A percentile compares a stretch with the other conserved stretches of the same genome.
phyloP scores from a whole-genome alignment of 768 basidiomycete genomes.

The Fibroporia radiculosa region DNA sequence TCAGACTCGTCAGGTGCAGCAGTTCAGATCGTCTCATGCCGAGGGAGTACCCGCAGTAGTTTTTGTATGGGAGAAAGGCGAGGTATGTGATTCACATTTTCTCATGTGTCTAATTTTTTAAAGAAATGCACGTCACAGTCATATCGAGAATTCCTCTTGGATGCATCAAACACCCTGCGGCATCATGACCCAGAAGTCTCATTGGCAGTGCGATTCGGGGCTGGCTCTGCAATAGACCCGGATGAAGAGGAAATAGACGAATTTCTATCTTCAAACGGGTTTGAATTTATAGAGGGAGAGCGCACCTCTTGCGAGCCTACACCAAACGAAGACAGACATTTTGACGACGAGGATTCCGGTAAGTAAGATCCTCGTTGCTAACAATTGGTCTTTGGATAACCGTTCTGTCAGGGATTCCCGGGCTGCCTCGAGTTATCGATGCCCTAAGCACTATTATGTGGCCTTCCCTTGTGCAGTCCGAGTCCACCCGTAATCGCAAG shows the following conservation, averaged over 20 bases:
- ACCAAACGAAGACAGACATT: slow-evolving; percentile 11
- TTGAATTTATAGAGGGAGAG: slow-evolving; percentile 68
- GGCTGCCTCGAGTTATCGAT: slow-evolving; percentile 64
- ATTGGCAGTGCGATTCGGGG: slow-evolving; percentile 53
- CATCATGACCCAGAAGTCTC: slow-evolving; percentile 62
- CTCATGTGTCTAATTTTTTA: slow-evolving; percentile 2
- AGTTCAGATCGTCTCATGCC: slow-evolving; percentile 33
- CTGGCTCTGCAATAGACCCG: slow-evolving; percentile 9
- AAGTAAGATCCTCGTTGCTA: background rate
- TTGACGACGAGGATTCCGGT: slow-evolving; percentile 19
- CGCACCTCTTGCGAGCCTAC: slow-evolving; percentile 14
- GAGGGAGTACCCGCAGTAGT: slow-evolving; percentile 60
- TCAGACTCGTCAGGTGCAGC: slow-evolving; percentile 38
- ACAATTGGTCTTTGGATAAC: background rate
- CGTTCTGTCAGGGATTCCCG: slow-evolving; percentile 20
- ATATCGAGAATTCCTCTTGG: slow-evolving; percentile 48
- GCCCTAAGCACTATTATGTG: slow-evolving; percentile 85
- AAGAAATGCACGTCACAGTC: slow-evolving; percentile 28
- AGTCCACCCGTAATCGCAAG: slow-evolving; percentile 19
- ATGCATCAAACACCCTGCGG: slow-evolving; percentile 39
- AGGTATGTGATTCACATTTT: slow-evolving; percentile 48
- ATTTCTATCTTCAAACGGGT: slow-evolving; percentile 60
- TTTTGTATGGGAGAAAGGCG: slow-evolving; percentile 60
- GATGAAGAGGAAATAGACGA: slow-evolving; percentile 54
- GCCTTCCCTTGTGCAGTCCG: slow-evolving; percentile 60